Percentiles rank a stretch among this genome's conserved stretches.
Conservation (phyloP, 495 filamentous ascomycete genomes). For the Hypoxylon trugodes region DNA sequence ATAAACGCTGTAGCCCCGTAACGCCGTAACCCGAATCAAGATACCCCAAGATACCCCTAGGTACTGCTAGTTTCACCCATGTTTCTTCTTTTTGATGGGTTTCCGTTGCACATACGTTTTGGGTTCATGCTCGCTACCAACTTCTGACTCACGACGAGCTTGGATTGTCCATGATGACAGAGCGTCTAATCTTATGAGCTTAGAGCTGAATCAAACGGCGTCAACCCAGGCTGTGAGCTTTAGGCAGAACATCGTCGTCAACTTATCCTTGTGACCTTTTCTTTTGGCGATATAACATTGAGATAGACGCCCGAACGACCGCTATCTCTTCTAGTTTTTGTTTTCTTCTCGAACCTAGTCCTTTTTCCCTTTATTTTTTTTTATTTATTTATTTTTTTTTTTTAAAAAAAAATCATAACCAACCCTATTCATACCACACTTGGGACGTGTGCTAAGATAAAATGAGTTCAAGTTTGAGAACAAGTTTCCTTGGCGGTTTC, state of each 20-base stretch:
- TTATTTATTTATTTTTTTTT: too few relatives aligned
- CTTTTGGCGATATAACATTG: too few relatives aligned
- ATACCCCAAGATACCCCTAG: too few relatives aligned
- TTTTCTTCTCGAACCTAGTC: too few relatives aligned
- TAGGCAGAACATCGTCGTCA: background rate
- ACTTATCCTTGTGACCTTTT: too few relatives aligned
- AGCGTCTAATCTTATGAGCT: constrained; percentile 20
- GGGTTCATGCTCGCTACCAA: constrained; percentile 19
- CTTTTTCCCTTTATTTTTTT: too few relatives aligned
- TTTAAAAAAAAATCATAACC: background rate
- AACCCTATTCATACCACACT: background rate
- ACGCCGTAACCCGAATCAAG: constrained; percentile 20
- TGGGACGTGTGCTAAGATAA: background rate
- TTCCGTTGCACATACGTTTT: constrained; percentile 22
- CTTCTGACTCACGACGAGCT: background rate
- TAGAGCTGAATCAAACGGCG: constrained; percentile 14
- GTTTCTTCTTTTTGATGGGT: background rate
- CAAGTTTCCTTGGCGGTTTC: constrained; percentile 33
- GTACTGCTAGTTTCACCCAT: constrained; percentile 21
- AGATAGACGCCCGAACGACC: too few relatives aligned
- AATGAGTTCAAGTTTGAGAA: constrained; percentile 4
- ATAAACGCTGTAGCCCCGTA: background rate
- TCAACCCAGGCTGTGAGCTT: background rate
- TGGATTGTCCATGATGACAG: constrained; percentile 3
- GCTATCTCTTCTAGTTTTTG: too few relatives aligned